Conservation (phyloP, 768 basidiomycete species). For the Trametes elegans region DNA sequence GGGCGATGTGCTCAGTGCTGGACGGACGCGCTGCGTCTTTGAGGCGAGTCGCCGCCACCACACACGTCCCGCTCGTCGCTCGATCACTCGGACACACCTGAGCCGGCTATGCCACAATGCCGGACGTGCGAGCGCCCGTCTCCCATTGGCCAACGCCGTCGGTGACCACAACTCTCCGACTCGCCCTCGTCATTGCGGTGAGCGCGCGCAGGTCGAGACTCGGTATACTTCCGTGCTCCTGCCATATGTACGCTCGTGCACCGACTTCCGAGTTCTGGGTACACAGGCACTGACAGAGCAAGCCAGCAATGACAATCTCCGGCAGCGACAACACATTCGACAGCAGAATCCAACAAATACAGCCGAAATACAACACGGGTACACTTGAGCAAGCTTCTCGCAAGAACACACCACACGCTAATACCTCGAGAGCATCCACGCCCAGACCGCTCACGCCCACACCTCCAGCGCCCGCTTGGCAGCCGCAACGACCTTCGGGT, state of each 20-base stretch:
- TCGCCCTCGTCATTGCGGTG: no score
- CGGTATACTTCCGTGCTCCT: not conserved
- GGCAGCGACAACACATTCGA: not conserved
- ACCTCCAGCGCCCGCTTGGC: conserved; percentile 43
- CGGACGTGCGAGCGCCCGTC: no score
- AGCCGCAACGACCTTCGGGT: conserved; percentile 36
- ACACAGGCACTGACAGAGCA: not conserved
- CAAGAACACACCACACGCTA: not conserved
- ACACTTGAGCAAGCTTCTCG: not conserved
- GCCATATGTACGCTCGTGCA: not conserved
- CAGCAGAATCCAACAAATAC: not conserved
- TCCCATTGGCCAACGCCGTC: no score
- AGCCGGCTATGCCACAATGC: no score
- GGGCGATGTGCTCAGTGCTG: no score
- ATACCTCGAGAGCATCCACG: not conserved
- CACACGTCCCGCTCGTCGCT: no score
- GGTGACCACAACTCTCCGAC: no score
- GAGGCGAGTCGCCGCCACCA: no score
- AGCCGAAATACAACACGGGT: conserved; percentile 1
- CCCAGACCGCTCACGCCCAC: conserved; percentile 28
- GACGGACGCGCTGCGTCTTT: no score
- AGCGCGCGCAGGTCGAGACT: no score
- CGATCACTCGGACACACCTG: no score
- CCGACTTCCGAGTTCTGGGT: not conserved
- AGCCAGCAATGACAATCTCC: not conserved